Evolutionary conservation across 331 rosid species (phyloP), one percentile per base, ranked within the genome.

Genomic region (Telfairia occidentalis): DNA sequence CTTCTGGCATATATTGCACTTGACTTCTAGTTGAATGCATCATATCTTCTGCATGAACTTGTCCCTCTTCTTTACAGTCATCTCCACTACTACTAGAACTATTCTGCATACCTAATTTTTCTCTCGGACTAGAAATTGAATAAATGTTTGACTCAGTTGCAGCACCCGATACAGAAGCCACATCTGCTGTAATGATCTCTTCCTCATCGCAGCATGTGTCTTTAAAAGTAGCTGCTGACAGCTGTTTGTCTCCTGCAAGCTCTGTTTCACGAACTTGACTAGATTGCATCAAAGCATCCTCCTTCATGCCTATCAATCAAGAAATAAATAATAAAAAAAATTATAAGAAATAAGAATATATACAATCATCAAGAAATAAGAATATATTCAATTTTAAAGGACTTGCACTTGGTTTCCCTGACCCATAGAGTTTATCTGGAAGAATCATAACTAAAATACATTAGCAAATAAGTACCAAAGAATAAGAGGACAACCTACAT

Each of bases 281-380:
- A 75, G 82, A 82, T 73, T 86, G 82, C 75, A 38, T 79, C 77
- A 53, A 57, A 73, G 76, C 92, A 83, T 81, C 96, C 96, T 88
- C 97, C 97, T 89, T 89, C 85, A 90, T 81, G 87, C 97, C 96
- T 91, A 88, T 78, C 97, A 88, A 92, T 89, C 79, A 89, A 88
- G 82, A n/a, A n/a, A n/a, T n/a, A n/a, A n/a, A n/a, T n/a, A n/a
- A n/a, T n/a, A n/a, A n/a, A n/a, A n/a, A n/a, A n/a, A n/a, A n/a
- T n/a, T n/a, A n/a, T n/a, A n/a, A n/a, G n/a, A 88, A 84, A 88
- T 85, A 91, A 89, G 96, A 82, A 86, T 84, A 85, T 79, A 88
- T 87, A 84, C 85, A 89, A 71, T 46, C n/a, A 92, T 89, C 79
- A 89, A 88, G 82, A 88, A 84, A 88, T 85, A 91, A 89, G 96